Evolutionary conservation across 768 basidiomycete genomes (phyloP), one percentile per base, ranked within the genome.

Genomic region (Kwoniella dejecticola): DNA sequence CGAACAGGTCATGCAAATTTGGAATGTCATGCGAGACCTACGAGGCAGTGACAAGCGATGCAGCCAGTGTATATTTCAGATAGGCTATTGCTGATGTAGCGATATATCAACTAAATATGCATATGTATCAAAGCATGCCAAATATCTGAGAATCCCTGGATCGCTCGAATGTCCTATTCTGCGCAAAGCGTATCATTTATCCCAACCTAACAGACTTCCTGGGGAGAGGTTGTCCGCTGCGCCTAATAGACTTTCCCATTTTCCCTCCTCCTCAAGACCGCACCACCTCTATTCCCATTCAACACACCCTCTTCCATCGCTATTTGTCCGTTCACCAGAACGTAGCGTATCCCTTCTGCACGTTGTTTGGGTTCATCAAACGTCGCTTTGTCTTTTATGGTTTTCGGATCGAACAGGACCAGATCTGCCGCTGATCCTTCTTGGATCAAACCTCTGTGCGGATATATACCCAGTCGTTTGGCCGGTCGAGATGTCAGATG

Each of bases 401-500:
- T 68, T 17, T 54, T 52, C 8, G 75, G 76, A 49, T 76, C 59
- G 44, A 74, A 77, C 3, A 77, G 59, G 19, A 76, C 76, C 11
- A 77, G 29, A 67, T 77, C 76, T 26, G 76, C 76, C 2, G 67
- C 68, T 45, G 66, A 69, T 8, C 75, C 69, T 31, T 58, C 66
- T 19, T 60, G 62, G 17, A 77, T 54, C 19, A 68, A 50, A 5
- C 76, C 76, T 19, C 76, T 52, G 13, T 66, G 62, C 2, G 75
- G 75, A 47, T 70, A 74, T 15, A 77, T 68, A 4, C 68, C 68
- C 7, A 77, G 30, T 10, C 72, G 53, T 36, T 73, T 72, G 17
- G 76, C 76, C 2, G 76, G 75, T 19, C 76, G 69, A 2, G 70
- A 73, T n/a, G 76, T 77, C 0, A 77, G 59, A 31, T 77, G 76